Evolutionary conservation across 73 alveolate genomes (phyloP).

Genomic region (Paramecium tetraurelia): DNA sequence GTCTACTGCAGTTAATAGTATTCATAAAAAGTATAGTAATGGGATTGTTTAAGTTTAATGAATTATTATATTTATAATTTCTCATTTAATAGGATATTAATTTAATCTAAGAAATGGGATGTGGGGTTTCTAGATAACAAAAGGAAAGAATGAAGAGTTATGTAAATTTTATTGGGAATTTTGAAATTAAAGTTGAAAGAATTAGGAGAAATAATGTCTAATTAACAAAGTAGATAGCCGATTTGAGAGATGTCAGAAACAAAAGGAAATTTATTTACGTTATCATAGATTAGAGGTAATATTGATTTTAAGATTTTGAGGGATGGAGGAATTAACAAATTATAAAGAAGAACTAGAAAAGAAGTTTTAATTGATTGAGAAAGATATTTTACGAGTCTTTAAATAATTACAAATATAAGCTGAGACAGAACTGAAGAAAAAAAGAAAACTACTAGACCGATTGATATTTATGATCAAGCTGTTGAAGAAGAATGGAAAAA

Average conservation of each 20-base stretch:
- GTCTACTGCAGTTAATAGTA: conserved; percentile 14
- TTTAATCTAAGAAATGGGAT: conserved; percentile 1
- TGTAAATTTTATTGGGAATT: not conserved
- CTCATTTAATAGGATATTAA: not conserved
- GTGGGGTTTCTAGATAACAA: not conserved
- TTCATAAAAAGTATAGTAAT: not conserved
- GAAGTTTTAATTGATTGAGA: not conserved
- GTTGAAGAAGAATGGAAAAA: conserved; percentile 20
- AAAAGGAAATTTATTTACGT: conserved; percentile 4
- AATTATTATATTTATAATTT: not conserved
- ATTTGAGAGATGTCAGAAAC: not conserved
- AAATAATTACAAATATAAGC: not conserved
- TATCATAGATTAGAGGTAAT: not conserved
- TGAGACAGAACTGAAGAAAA: not conserved
- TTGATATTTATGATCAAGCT: not conserved
- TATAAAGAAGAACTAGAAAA: not conserved
- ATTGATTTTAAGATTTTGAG: not conserved
- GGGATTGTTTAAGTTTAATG: not conserved
- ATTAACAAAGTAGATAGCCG: not conserved
- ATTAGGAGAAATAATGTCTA: not conserved
- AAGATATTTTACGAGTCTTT: not conserved
- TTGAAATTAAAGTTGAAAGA: not conserved
- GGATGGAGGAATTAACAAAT: not conserved
- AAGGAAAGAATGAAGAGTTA: not conserved
- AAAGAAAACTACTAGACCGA: not conserved